phyloP scores from a whole-genome alignment of 2,329 filamentous ascomycete genomes.

The Tolypocladium amazonense region DNA sequence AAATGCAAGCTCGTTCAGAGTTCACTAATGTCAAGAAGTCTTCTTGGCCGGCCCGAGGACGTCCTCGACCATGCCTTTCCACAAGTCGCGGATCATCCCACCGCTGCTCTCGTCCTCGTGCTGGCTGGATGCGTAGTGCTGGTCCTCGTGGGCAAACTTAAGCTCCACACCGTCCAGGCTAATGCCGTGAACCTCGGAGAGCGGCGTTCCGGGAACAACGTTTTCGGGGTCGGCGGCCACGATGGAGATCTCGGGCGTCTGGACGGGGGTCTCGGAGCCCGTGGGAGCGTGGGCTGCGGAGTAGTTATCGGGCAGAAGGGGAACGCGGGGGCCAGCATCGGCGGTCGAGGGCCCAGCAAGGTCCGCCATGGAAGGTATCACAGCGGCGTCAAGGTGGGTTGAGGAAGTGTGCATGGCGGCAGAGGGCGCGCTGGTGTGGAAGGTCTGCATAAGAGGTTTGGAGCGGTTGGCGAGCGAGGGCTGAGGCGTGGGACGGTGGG shows the following conservation, averaged over 20 bases:
- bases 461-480: conserved; percentile 32
- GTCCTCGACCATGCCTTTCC: conserved; percentile 47
- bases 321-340: conserved; percentile 38
- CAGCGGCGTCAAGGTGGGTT: conserved; percentile 38
- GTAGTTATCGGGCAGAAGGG: conserved; percentile 51
- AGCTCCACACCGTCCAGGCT: conserved; percentile 45
- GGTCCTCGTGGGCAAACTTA: conserved; percentile 34
- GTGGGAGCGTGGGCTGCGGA: conserved; percentile 31
- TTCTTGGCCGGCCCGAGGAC: conserved; percentile 17
- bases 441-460: conserved; percentile 54
- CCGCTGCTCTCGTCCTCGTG: conserved; percentile 17
- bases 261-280: conserved; percentile 27
- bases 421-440: conserved; percentile 35
- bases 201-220: conserved; percentile 36
- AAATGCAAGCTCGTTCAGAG: not conserved
- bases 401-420: conserved; percentile 28
- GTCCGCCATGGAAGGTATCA: conserved; percentile 37
- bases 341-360: conserved; percentile 15
- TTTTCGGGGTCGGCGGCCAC: conserved; percentile 45
- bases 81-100: conserved; percentile 41
- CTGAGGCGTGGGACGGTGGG: conserved; percentile 36
- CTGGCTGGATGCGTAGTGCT: conserved; percentile 6
- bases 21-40: not conserved
- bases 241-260: conserved; percentile 37
- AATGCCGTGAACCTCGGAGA: conserved; percentile 50